Conservation (phyloP, 495 filamentous ascomycete genomes). For the Cercophora sp. region DNA sequence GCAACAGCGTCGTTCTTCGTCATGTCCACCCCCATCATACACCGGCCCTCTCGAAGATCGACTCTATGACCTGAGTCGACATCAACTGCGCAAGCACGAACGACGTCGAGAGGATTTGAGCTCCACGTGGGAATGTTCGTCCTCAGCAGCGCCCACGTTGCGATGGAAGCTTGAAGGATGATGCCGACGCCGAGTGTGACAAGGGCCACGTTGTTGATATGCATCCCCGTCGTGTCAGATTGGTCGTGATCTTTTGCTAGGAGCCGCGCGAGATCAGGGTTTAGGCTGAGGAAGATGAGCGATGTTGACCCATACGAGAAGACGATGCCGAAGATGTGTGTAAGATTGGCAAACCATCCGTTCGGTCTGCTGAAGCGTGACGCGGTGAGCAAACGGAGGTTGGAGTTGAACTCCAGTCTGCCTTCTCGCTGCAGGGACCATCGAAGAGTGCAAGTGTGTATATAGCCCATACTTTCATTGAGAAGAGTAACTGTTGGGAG, state of each 20-base stretch:
- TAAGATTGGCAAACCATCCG: slow-evolving; percentile 26
- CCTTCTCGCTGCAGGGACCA: slow-evolving; percentile 41
- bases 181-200: slow-evolving; percentile 32
- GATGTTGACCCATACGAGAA: slow-evolving; percentile 37
- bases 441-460: slow-evolving; percentile 38
- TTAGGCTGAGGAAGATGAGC: slow-evolving; percentile 33
- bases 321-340: slow-evolving; percentile 28
- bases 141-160: slow-evolving; percentile 31
- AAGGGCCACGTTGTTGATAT: slow-evolving; percentile 32
- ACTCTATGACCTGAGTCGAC: slow-evolving; percentile 19
- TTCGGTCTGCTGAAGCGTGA: slow-evolving; percentile 23
- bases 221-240: slow-evolving; percentile 18
- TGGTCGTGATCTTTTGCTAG: slow-evolving; percentile 12
- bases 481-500: slow-evolving; percentile 25
- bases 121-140: slow-evolving; percentile 33
- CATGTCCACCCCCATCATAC: slow-evolving; percentile 32
- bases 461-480: slow-evolving; percentile 37
- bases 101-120: slow-evolving; percentile 35
- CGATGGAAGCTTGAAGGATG: slow-evolving; percentile 29
- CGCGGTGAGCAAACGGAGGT: slow-evolving; percentile 37
- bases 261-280: slow-evolving; percentile 20
- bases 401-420: slow-evolving; percentile 42
- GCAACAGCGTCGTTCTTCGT: slow-evolving; percentile 25
- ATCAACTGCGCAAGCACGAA: slow-evolving; percentile 20
- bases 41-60: slow-evolving; percentile 21